Evolutionary conservation across 2,329 filamentous ascomycete genomes (phyloP).

Genomic region (Exophiala aquamarina): DNA sequence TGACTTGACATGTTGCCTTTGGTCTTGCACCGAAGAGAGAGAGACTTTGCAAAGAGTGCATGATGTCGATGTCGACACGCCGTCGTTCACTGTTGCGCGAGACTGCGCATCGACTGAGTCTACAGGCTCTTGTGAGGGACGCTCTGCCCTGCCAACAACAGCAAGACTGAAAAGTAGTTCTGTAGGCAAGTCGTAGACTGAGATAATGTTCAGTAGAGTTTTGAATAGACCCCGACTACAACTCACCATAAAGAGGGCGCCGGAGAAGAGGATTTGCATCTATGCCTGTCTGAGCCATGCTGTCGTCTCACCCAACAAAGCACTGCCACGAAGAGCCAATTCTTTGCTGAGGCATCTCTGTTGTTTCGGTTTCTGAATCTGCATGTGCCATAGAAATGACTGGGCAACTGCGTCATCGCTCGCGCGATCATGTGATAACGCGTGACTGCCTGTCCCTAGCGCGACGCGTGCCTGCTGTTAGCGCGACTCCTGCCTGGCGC

Average conservation of each 20-base stretch:
- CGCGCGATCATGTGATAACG: too few relatives aligned
- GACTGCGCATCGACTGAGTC: background rate
- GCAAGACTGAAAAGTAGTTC: constrained; percentile 70
- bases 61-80: constrained; percentile 60
- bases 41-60: constrained; percentile 77
- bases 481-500: too few relatives aligned
- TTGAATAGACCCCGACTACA: background rate
- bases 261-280: constrained; percentile 37
- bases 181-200: constrained; percentile 79
- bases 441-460: too few relatives aligned
- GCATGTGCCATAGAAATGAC: too few relatives aligned
- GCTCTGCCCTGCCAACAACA: constrained; percentile 34
- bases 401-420: too few relatives aligned
- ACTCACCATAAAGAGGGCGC: constrained; percentile 51
- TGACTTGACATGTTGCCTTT: constrained; percentile 81
- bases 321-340: too few relatives aligned
- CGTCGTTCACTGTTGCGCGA: constrained; percentile 31
- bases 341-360: too few relatives aligned
- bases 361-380: too few relatives aligned
- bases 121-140: constrained; percentile 20
- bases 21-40: constrained; percentile 74
- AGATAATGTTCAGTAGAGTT: constrained; percentile 22
- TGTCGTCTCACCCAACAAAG: constrained; percentile 6
- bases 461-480: too few relatives aligned
- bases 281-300: constrained; percentile 9